phyloP scores from a whole-genome alignment of 441 rosid genomes.

The Aquilaria agallochum region DNA sequence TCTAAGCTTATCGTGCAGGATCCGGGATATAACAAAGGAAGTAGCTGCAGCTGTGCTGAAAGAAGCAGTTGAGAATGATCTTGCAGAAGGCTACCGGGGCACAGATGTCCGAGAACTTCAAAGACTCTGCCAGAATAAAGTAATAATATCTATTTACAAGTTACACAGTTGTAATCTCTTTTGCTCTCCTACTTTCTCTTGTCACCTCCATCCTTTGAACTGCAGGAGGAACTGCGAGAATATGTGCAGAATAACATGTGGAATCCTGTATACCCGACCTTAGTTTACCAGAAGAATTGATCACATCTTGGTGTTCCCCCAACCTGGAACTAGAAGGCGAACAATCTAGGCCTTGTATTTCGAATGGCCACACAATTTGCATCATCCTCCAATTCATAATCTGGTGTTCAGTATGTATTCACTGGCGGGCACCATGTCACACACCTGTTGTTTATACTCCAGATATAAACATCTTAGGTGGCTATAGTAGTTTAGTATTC shows the following conservation, averaged over 20 bases:
- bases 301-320: neutral
- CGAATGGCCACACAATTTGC: no score
- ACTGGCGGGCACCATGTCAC: no score
- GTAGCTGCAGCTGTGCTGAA: constrained; percentile 83
- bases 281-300: constrained; percentile 61
- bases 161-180: no score
- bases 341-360: no score
- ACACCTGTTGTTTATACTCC: no score
- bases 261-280: constrained; percentile 77
- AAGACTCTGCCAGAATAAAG: constrained; percentile 40
- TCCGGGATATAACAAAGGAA: constrained; percentile 76
- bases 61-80: constrained; percentile 77
- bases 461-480: no score
- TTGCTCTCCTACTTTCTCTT: no score
- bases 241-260: constrained; percentile 84
- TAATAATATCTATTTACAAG: constrained; percentile 9
- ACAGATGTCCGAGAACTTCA: constrained; percentile 71
- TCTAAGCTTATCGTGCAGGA: constrained; percentile 38
- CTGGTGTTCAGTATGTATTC: no score
- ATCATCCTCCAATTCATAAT: no score
- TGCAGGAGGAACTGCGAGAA: constrained; percentile 62
- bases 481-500: no score
- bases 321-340: neutral
- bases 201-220: no score
- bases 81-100: constrained; percentile 74